Evolutionary conservation across 805 yeast species (phyloP).

Genomic region (Ogataea philodendri): DNA sequence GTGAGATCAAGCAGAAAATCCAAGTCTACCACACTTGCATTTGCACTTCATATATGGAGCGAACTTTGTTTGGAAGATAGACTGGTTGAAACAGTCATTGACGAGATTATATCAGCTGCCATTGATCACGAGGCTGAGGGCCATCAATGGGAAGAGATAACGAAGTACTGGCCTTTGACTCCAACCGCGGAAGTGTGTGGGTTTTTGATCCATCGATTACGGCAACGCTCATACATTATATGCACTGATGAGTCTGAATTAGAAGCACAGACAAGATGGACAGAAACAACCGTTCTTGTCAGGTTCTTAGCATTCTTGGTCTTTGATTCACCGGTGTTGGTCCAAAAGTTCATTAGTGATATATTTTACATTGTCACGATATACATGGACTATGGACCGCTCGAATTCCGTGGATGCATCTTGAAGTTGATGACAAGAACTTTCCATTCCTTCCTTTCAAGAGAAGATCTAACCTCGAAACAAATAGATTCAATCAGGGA

Average conservation of each 20-base stretch:
- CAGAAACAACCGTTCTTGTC: slow-evolving; percentile 68
- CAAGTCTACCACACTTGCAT: slow-evolving; percentile 46
- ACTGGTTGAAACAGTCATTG: slow-evolving; percentile 56
- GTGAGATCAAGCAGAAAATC: slow-evolving; percentile 56
- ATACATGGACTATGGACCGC: slow-evolving; percentile 49
- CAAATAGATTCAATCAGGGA: slow-evolving; percentile 43
- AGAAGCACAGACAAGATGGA: slow-evolving; percentile 58
- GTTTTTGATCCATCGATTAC: slow-evolving; percentile 55
- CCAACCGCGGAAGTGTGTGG: slow-evolving; percentile 77
- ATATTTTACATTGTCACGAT: slow-evolving; percentile 65
- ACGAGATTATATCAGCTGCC: slow-evolving; percentile 71
- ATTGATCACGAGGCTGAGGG: slow-evolving; percentile 78
- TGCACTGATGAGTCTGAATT: slow-evolving; percentile 44
- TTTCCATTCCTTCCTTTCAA: slow-evolving; percentile 64
- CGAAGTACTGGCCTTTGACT: slow-evolving; percentile 57
- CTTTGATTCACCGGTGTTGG: slow-evolving; percentile 63
- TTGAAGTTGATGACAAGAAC: slow-evolving; percentile 64
- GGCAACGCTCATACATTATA: slow-evolving; percentile 49
- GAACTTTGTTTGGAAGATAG: slow-evolving; percentile 60
- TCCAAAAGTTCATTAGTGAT: slow-evolving; percentile 69
- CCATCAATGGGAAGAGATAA: slow-evolving; percentile 60
- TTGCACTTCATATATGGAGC: slow-evolving; percentile 67
- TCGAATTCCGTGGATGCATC: slow-evolving; percentile 58
- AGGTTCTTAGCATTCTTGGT: slow-evolving; percentile 62
- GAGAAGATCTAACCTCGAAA: slow-evolving; percentile 45